Evolutionary conservation across 2,329 filamentous ascomycete species (phyloP), one percentile per base, ranked within the genome.

Genomic region (Trichophyton verrucosum): DNA sequence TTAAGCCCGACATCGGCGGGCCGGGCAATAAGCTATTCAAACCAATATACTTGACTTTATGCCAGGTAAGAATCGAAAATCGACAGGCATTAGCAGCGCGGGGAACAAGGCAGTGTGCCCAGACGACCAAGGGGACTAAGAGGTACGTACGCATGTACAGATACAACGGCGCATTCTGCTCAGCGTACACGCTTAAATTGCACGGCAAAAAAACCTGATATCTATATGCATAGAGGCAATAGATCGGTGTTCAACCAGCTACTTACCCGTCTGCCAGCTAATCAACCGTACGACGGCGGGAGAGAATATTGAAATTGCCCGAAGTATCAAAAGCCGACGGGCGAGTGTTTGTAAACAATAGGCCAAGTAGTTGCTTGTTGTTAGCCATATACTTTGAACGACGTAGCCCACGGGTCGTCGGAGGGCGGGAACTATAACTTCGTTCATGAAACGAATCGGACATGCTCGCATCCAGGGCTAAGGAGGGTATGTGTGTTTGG

Each of bases 281-380:
- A 15, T 24, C 46, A 24, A 51, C 46, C 4, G 51, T 55, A 20
- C n/a, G 51, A 55, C 24, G n/a, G n/a, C 30, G n/a, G n/a, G 27
- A n/a, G 27, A 33, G 36, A 27, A n/a, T 36, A 30, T 24, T 9
- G 15, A 9, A 20, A 33, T 38, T n/a, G 27, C n/a, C n/a, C 24
- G 27, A 55, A 30, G 13, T 55, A 51, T 55, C 51, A 55, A 55
- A 55, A n/a, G 51, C 51, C 51, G 51, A 55, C 51, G 49, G n/a
- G 11, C 51, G 24, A 33, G 11, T 3, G 44, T 5, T 20, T 6
- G 44, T 47, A 47, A 8, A 47, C 20, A 51, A 15, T 13, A 9
- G 3, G 20, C 11, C 13, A 7, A 55, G 27, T 9, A 38, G 27
- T 8, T 55, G 9, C 51, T 55, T 30, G 5, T 36, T 15, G 30